Base-by-base conservation (phyloP, 768 basidiomycete species). In the Phylloporus sp. region DNA sequence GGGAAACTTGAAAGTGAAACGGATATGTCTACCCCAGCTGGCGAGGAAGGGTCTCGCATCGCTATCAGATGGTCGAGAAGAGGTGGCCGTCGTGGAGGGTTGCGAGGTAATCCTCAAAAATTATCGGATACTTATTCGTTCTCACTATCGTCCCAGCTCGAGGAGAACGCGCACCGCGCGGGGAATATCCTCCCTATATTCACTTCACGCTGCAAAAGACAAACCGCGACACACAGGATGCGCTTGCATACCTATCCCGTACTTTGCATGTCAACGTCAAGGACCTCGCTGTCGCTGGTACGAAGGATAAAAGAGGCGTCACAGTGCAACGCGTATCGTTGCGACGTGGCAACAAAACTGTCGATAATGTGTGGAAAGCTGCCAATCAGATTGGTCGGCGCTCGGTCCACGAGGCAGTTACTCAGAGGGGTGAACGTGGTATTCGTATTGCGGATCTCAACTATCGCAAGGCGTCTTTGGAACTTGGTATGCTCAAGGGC, bases 151-250 rank as follows among this genome's bases (percentile, higher is more conserved):
- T 41, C 29, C 17, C 37, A 54, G 63, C 56, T 33, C 59, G 66
- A 55, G 68, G 71, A 18, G 72, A 72, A 42, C 75, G 76, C 33
- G 59, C 70, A 21, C 71, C 78, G 36, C 77, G 86, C 34, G 83
- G 82, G 20, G 78, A 74, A 20, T 86, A 80, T 54, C 87, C 87
- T 48, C 87, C 86, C 0, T 99, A 88, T 62, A 91, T 98, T 53
- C 93, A 97, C 61, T 96, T 98, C 65, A 96, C 90, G 1, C 70
- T 99, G 27, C 93, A 95, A 62, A 99, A 99, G 69, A 90, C 93
- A 18, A 99, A 99, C 62, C 84, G 96, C 35, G 96, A 99, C 61
- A 96, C 92, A 4, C 93, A 96, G 61, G 96, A 98, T 60, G 91
- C 90, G 2, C 79, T 99, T 18, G 75, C 80, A 2, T 75, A 94